A percentile compares a stretch with the other conserved stretches of the same genome.
Evolutionary conservation across 2,329 filamentous ascomycete species (phyloP).

Genomic region (Alternaria brassicicola): DNA sequence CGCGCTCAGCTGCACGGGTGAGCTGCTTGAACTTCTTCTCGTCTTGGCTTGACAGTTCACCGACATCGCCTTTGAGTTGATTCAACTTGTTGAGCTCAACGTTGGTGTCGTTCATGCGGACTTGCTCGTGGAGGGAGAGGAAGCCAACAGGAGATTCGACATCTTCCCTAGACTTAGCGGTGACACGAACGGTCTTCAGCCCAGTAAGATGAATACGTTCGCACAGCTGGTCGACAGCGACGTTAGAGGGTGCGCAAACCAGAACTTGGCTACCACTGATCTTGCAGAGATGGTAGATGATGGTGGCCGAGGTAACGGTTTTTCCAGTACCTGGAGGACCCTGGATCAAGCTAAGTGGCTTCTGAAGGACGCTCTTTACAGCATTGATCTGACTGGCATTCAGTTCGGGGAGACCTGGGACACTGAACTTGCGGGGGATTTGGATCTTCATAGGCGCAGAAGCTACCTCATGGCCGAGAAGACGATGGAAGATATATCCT

Average conservation of each 20-base stretch:
- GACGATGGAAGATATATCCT: conserved; percentile 96
- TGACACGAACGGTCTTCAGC: conserved; percentile 94
- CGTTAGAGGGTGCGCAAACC: conserved; percentile 96
- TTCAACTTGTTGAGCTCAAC: conserved; percentile 90
- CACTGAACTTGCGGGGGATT: conserved; percentile 95
- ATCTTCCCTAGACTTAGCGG: conserved; percentile 98
- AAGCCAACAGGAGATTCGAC: conserved; percentile 98
- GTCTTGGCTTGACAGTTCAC: conserved; percentile 91
- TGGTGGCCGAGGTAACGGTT: conserved; percentile 97
- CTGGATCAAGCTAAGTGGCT: conserved; percentile 93
- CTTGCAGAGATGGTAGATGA: conserved; percentile 97
- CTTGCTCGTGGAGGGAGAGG: conserved; percentile 93
- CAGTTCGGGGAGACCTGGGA: conserved; percentile 89
- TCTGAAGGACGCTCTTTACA: conserved; percentile 92
- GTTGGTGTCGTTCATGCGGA: conserved; percentile 96
- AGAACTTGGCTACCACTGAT: conserved; percentile 93
- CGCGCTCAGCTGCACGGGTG: conserved; percentile 89
- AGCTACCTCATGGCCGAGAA: conserved; percentile 93
- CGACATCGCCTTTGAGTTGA: conserved; percentile 88
- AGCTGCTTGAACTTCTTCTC: conserved; percentile 99
- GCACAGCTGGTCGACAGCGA: conserved; percentile 96
- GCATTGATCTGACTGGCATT: conserved; percentile 96
- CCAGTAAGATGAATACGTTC: conserved; percentile 95
- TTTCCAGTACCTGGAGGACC: conserved; percentile 97
- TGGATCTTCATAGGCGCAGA: conserved; percentile 94